Evolutionary conservation across 2,329 filamentous ascomycete species (phyloP).

Genomic region (Simplicillium sp.): DNA sequence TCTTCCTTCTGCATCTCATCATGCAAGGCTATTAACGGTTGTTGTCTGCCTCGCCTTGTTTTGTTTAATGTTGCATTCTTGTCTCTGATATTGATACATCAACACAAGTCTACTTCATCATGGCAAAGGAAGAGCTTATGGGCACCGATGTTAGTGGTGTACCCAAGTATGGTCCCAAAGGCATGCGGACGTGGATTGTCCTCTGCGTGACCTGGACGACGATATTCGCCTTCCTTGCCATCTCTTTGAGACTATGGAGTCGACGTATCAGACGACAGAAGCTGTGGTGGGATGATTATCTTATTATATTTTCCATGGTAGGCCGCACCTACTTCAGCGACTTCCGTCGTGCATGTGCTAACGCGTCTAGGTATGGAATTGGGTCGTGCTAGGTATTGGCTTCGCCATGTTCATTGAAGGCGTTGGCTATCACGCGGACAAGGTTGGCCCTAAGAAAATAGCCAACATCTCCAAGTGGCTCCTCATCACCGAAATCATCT

Average conservation of each 20-base stretch:
- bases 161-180: slow-evolving; percentile 3
- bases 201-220: slow-evolving; percentile 19
- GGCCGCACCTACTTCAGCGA: not conserved
- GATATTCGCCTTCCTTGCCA: slow-evolving; percentile 24
- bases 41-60: too few species aligned
- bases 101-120: not conserved
- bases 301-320: slow-evolving; percentile 39
- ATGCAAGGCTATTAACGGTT: too few species aligned
- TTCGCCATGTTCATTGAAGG: slow-evolving; percentile 35
- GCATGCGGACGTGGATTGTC: slow-evolving; percentile 4
- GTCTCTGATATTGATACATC: too few species aligned
- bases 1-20: too few species aligned
- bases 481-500: slow-evolving; percentile 36
- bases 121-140: not conserved
- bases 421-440: slow-evolving; percentile 36
- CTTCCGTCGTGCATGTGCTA: not conserved
- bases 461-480: slow-evolving; percentile 36
- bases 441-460: slow-evolving; percentile 23
- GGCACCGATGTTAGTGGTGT: slow-evolving; percentile 3
- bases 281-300: slow-evolving; percentile 42
- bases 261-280: slow-evolving; percentile 30
- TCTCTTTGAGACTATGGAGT: slow-evolving; percentile 29
- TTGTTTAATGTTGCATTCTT: too few species aligned
- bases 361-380: slow-evolving; percentile 24
- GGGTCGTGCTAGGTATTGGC: slow-evolving; percentile 34